Base-by-base conservation (phyloP, 1,284 basidiomycete species). In the Ceraceosorus guamensis region DNA sequence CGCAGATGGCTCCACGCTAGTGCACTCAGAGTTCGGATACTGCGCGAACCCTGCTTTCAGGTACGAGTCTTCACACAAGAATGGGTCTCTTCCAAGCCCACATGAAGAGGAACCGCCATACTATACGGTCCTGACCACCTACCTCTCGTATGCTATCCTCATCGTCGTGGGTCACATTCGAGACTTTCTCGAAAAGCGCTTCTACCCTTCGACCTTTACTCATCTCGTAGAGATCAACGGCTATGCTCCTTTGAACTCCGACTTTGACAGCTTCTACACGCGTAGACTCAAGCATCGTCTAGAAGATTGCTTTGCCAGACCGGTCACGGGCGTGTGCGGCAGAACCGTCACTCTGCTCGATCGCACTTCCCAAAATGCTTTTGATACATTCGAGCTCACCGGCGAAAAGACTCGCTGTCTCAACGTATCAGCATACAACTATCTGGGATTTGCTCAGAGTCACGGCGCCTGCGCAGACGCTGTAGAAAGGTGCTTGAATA, bases 191-290 rank as follows among this genome's bases (percentile, higher is more conserved):
- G 95, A 93, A 44, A 97, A 96, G 79, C 82, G 85, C 35, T 81
- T 96, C 59, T 80, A 83, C 65, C 83, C 87, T 8, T 77, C 82
- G 30, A 80, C 81, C 53, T 97, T 91, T 77, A 81, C 81, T 56
- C 89, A 97, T 77, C 59, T 76, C 53, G 59, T 68, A 51, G 73
- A 75, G 56, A 55, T 56, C 46, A 65, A 76, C 48, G 73, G 73
- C 46, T 95, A 96, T 74, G 95, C 93, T 1, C 88, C 95, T 11
- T 82, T 98, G 62, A 95, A 92, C 79, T 95, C 91, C 35, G 93
- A 98, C 78, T 98, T 97, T 70, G 95, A 98, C 79, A 97, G 92
- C 33, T 99, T 98, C 81, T 98, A 97, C 81, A 96, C 91, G 56
- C 88, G 93, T 58, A 86, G 92, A 6, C 83, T 98, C 67, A 98